Evolutionary conservation across 257 asterid genomes (phyloP).

Genomic region (Ilex asprella): DNA sequence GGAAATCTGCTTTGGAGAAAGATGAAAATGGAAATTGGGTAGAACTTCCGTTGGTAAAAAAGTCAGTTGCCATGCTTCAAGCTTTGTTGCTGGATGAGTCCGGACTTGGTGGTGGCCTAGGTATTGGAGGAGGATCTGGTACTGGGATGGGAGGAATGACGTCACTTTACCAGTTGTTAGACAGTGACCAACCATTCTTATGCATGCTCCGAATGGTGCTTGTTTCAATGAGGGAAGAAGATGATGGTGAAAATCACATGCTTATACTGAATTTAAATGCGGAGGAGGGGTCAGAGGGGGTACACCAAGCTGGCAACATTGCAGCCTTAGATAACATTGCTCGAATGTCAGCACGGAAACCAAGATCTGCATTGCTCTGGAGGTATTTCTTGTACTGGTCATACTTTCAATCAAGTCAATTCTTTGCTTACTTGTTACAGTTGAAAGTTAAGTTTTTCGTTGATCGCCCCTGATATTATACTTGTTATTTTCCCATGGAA

Average conservation of each 20-base stretch:
- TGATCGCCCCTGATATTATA: too few species aligned
- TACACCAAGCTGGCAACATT: slow-evolving; percentile 32
- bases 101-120: slow-evolving; percentile 97
- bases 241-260: slow-evolving; percentile 74
- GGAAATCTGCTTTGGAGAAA: slow-evolving; percentile 83
- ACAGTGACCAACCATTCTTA: slow-evolving; percentile 96
- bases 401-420: not conserved
- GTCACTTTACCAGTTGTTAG: slow-evolving; percentile 87
- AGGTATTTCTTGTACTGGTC: slow-evolving; percentile 44
- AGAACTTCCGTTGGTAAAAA: slow-evolving; percentile 83
- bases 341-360: slow-evolving; percentile 70
- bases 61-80: slow-evolving; percentile 93
- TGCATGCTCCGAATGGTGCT: slow-evolving; percentile 99
- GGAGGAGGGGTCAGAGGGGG: slow-evolving; percentile 52
- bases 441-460: too few species aligned
- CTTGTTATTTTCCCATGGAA: too few species aligned
- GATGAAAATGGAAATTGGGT: slow-evolving; percentile 85
- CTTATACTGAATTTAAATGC: slow-evolving; percentile 43
- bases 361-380: slow-evolving; percentile 91
- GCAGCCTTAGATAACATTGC: slow-evolving; percentile 44
- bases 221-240: slow-evolving; percentile 86
- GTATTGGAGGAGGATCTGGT: slow-evolving; percentile 99
- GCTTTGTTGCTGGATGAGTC: slow-evolving; percentile 90
- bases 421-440: too few species aligned
- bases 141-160: slow-evolving; percentile 99